Percentiles rank a stretch among this genome's conserved stretches.
Evolutionary conservation across 495 filamentous ascomycete species (phyloP).

Genomic region (Entonaema liquescens): DNA sequence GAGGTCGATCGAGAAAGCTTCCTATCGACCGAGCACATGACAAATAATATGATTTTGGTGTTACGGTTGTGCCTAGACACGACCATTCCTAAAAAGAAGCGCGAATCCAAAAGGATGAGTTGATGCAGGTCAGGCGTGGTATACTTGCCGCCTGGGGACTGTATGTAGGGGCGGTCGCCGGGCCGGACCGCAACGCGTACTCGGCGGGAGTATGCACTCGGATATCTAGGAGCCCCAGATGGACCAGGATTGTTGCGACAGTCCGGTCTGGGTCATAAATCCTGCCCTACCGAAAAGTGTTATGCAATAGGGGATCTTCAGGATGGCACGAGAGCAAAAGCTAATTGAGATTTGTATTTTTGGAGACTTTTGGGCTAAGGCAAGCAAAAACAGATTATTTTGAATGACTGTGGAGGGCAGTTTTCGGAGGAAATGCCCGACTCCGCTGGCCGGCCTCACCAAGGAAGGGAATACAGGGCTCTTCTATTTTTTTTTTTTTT

Average conservation of each 20-base stretch:
- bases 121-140: constrained; percentile 31
- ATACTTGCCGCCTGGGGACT: constrained; percentile 32
- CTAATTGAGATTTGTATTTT: constrained; percentile 42
- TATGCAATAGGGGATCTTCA: constrained; percentile 36
- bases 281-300: constrained; percentile 32
- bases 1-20: constrained; percentile 37
- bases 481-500: constrained; percentile 18
- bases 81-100: constrained; percentile 34
- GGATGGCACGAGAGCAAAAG: constrained; percentile 40
- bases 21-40: constrained; percentile 40
- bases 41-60: constrained; percentile 32
- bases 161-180: constrained; percentile 33
- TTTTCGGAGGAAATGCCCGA: constrained; percentile 43
- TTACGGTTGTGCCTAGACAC: constrained; percentile 38
- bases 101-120: constrained; percentile 28
- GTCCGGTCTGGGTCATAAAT: constrained; percentile 32
- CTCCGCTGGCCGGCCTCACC: constrained; percentile 42
- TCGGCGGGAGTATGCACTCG: constrained; percentile 31
- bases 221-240: constrained; percentile 31
- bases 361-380: constrained; percentile 42
- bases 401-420: constrained; percentile 44
- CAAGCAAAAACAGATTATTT: constrained; percentile 42
- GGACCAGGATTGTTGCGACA: constrained; percentile 26
- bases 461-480: constrained; percentile 41
- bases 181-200: constrained; percentile 41